Base-by-base conservation (phyloP, 352 stramenopile genomes). In the Phytophthora tentaculata region DNA sequence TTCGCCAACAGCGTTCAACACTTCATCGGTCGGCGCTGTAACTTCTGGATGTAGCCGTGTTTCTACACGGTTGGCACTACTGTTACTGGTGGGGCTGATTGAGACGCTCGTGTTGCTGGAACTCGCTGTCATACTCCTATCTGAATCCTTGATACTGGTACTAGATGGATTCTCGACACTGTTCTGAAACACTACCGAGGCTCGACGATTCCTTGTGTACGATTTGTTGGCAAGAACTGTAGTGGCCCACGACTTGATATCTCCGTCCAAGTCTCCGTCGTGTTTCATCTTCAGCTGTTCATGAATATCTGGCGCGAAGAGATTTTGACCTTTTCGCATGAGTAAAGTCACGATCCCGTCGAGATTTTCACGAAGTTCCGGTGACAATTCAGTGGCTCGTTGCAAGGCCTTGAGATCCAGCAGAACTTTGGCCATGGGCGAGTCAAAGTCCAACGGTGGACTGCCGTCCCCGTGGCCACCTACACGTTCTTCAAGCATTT, bases 301-400 rank as follows among this genome's bases (percentile, higher is more conserved):
- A 50, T 92, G 82, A 49, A 95, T 95, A 44, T 95, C 84, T 2
- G 84, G 86, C 0, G 85, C 83, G 58, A 93, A 93, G 6, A 95
- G 69, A 45, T 93, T 93, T 37, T 95, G 84, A 0, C 80, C 86
- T 64, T 92, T 91, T 56, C 88, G 88, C n/a, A 88, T 90, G 1
- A 93, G 77, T 24, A 93, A 58, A 52, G 79, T 72, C 16, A 95
- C 81, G 56, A 93, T 92, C 3, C 83, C 85, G 37, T 91, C 84
- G 9, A 93, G 69, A 56, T 93, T 91, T 66, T 89, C 83, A 14
- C 80, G 77, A 24, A 92, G 57, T 28, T 92, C 86, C 1, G 81
- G 78, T 4, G 84, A 80, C 17, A 95, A 55, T 22, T 83, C 82
- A 5, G 83, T 77, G 13, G 77, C 76, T 19, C 81, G 80, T 47